Percentiles rank a stretch among this genome's conserved stretches.
These are phyloP conservation scores for Zygnema cylindricum DNA, from an alignment of 139 green algal species.

Conservation along the genomic window DNA sequence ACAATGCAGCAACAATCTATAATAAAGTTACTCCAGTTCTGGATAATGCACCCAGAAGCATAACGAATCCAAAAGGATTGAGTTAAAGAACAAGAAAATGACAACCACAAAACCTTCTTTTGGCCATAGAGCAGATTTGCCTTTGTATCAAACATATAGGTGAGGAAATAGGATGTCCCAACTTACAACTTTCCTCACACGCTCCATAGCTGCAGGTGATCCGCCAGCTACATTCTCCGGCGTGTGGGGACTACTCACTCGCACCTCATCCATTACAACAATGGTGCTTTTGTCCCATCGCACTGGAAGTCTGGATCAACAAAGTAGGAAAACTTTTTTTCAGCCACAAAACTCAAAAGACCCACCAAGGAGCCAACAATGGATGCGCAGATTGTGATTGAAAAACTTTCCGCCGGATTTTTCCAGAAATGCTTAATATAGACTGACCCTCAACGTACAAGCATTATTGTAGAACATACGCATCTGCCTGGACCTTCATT, in stretches of 20 bases:
- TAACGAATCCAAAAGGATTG: too few relatives aligned
- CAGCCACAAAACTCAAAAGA: not conserved
- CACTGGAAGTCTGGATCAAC: constrained; percentile 71
- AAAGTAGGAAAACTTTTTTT: constrained; percentile 27
- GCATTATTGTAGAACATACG: constrained; percentile 4
- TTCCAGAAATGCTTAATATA: constrained; percentile 5
- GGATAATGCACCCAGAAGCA: too few relatives aligned
- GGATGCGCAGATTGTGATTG: not conserved
- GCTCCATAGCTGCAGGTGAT: constrained; percentile 58
- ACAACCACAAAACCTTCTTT: too few relatives aligned
- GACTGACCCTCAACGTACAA: not conserved
- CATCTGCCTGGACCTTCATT: not conserved
- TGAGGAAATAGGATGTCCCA: too few relatives aligned
- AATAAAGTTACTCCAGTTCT: too few relatives aligned
- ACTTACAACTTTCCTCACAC: constrained; percentile 76
- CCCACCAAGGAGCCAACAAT: not conserved
- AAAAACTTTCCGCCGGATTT: not conserved
- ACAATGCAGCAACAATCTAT: too few relatives aligned
- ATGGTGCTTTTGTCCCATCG: constrained; percentile 75
- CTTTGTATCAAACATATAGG: too few relatives aligned
- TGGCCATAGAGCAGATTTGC: too few relatives aligned
- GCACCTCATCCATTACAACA: constrained; percentile 81
- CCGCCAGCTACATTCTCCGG: constrained; percentile 38
- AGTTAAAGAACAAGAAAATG: too few relatives aligned
- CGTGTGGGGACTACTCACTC: constrained; percentile 34